A percentile compares a stretch with the other conserved stretches of the same genome.
phyloP scores from a whole-genome alignment of 495 filamentous ascomycete species.

The Cairneyella variabilis region DNA sequence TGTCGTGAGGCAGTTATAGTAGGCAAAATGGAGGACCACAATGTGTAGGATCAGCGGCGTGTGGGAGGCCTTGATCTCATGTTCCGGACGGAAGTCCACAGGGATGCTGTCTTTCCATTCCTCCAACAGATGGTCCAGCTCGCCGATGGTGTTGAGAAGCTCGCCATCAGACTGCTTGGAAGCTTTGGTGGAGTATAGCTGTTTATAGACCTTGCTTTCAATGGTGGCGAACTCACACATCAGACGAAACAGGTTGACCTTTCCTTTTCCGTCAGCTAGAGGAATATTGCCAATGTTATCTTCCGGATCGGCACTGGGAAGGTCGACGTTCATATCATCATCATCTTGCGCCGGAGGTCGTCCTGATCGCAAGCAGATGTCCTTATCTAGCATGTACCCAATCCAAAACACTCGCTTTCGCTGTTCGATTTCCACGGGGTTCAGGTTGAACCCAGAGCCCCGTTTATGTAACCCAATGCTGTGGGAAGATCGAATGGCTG shows the following conservation, averaged over 20 bases:
- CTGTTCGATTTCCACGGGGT: constrained; percentile 88
- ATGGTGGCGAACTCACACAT: constrained; percentile 91
- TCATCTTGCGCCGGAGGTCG: constrained; percentile 94
- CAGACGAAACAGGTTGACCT: constrained; percentile 87
- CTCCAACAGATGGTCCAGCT: constrained; percentile 89
- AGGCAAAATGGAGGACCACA: constrained; percentile 89
- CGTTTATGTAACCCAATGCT: constrained; percentile 94
- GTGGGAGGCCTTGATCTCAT: constrained; percentile 88
- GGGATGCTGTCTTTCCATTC: constrained; percentile 96
- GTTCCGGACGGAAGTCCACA: constrained; percentile 87
- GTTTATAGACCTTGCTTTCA: constrained; percentile 90
- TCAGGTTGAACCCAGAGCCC: constrained; percentile 86
- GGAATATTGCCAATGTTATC: constrained; percentile 95
- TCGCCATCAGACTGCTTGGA: constrained; percentile 90
- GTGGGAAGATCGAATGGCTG: constrained; percentile 87
- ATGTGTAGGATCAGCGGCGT: constrained; percentile 88
- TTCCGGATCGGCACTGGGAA: constrained; percentile 84
- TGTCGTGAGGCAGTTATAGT: constrained; percentile 96
- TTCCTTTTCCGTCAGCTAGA: constrained; percentile 82
- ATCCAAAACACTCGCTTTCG: constrained; percentile 98
- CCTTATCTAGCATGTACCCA: constrained; percentile 92
- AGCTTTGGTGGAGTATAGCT: constrained; percentile 88
- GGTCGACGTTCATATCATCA: constrained; percentile 96
- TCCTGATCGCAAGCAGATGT: constrained; percentile 88
- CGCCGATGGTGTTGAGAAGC: constrained; percentile 90